Base-by-base conservation (phyloP, 192 early-diverging fungal species). In the Chytriomyces sp. region DNA sequence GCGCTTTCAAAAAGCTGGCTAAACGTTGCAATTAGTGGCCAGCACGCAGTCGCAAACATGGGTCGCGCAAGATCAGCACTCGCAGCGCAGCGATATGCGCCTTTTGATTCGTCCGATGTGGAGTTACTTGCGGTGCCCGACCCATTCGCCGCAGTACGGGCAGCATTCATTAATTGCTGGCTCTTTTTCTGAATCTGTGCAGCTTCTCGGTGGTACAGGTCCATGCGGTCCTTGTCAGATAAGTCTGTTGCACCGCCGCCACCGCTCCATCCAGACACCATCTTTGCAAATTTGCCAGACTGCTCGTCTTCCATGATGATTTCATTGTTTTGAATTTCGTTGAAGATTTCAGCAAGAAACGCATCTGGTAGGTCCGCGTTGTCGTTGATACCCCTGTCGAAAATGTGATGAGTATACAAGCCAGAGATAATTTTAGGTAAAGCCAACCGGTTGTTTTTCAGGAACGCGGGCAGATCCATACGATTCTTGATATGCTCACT, bases 261-360 rank as follows among this genome's bases (percentile, higher is more conserved):
- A n/a, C 28, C 9, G 1, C 59, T 65, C 11, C 45, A 78, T 78
- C 89, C 86, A n/a, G 84, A 79, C 6, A 86, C 83, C 76, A 91
- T 83, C 23, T 83, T 72, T 2, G 87, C 86, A 7, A 90, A 62
- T 61, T 86, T 84, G 45, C 78, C 86, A 3, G 90, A 90, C 13
- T 89, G 90, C 67, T 98, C 95, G 72, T 96, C 95, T 71, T 96
- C 94, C 89, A 98, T 90, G 66, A 93, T 93, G 79, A 98, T 98
- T 84, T 98, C 96, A 71, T 96, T 90, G 11, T 49, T 64, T 46
- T 77, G 81, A 47, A 98, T 94, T 72, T 97, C 90, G 61, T 97
- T 91, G 79, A 90, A 98, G 50, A 96, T 94, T 2, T 64, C 75
- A 24, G 76, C 81, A n/a, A 97, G 84, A 63, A 91, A 88, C 66